Percentiles rank a stretch among this genome's conserved stretches.
Evolutionary conservation across 1,284 basidiomycete species (phyloP).

Genomic region (Cerioporus squamosus): DNA sequence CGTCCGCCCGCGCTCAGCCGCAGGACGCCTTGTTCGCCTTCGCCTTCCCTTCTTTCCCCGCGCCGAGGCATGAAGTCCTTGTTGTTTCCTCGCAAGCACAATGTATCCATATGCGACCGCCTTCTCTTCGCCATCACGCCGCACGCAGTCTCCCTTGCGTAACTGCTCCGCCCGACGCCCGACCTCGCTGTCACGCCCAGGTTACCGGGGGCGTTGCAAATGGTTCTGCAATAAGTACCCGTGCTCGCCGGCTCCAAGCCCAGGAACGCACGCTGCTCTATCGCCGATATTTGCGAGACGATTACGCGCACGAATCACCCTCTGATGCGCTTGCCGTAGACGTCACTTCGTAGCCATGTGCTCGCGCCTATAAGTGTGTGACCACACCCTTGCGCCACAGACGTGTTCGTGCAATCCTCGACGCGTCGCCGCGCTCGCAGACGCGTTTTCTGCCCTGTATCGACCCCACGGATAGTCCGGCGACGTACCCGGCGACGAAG

Average conservation of each 20-base stretch:
- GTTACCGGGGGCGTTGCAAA: slow-evolving; percentile 9
- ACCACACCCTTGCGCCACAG: slow-evolving; percentile 23
- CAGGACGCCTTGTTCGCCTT: slow-evolving; percentile 11
- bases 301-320: slow-evolving; percentile 5
- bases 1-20: background rate
- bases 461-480: background rate
- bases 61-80: slow-evolving; percentile 1
- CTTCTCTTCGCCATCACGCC: slow-evolving; percentile 13
- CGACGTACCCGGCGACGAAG: background rate
- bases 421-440: slow-evolving; percentile 15
- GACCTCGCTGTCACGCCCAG: background rate
- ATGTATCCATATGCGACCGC: slow-evolving; percentile 16
- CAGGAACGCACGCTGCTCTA: slow-evolving; percentile 15
- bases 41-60: slow-evolving; percentile 13
- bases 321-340: slow-evolving; percentile 25
- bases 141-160: background rate
- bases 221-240: background rate
- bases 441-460: slow-evolving; percentile 7
- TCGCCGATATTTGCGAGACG: slow-evolving; percentile 17
- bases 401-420: slow-evolving; percentile 19
- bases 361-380: slow-evolving; percentile 11
- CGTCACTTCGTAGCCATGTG: slow-evolving; percentile 21
- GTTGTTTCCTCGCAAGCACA: slow-evolving; percentile 19
- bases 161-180: background rate
- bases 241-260: slow-evolving; percentile 8